Evolutionary conservation across 2,329 filamentous ascomycete species (phyloP).

Genomic region (Colletotrichum sansevieriae): DNA sequence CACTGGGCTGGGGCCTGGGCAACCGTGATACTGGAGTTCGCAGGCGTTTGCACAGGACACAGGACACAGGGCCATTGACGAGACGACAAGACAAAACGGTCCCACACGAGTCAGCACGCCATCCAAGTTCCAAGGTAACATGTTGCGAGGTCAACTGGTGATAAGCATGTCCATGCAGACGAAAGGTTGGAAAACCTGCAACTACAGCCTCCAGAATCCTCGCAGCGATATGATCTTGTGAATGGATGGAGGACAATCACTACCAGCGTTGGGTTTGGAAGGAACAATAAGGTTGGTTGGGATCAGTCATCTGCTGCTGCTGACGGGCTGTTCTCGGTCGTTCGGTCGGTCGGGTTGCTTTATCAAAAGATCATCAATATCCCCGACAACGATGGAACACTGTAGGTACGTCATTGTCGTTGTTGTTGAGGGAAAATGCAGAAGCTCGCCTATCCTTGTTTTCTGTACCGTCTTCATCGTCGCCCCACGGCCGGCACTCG

Average conservation of each 20-base stretch:
- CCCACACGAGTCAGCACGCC: constrained; percentile 22
- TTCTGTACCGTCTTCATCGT: neutral
- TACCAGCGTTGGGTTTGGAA: neutral
- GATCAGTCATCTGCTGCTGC: neutral
- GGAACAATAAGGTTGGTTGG: constrained; percentile 14
- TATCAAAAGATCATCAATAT: constrained; percentile 9
- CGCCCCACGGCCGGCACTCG: constrained; percentile 1
- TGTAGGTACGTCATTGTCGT: constrained; percentile 17
- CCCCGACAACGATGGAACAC: constrained; percentile 9
- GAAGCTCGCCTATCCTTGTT: neutral
- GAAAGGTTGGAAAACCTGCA: constrained; percentile 4
- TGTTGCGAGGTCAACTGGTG: constrained; percentile 1
- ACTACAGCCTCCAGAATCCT: constrained; percentile 14
- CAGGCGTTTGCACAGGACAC: neutral
- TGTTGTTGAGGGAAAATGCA: neutral
- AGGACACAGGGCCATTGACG: neutral
- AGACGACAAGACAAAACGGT: constrained; percentile 14
- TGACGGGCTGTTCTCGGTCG: neutral
- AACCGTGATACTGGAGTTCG: neutral
- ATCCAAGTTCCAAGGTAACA: neutral
- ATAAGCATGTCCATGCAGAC: neutral
- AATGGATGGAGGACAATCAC: neutral
- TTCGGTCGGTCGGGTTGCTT: neutral
- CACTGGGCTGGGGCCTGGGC: constrained; percentile 12
- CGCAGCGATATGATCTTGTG: neutral